Evolutionary conservation across 352 stramenopile genomes (phyloP).

Genomic region (Phytophthora foliorum): DNA sequence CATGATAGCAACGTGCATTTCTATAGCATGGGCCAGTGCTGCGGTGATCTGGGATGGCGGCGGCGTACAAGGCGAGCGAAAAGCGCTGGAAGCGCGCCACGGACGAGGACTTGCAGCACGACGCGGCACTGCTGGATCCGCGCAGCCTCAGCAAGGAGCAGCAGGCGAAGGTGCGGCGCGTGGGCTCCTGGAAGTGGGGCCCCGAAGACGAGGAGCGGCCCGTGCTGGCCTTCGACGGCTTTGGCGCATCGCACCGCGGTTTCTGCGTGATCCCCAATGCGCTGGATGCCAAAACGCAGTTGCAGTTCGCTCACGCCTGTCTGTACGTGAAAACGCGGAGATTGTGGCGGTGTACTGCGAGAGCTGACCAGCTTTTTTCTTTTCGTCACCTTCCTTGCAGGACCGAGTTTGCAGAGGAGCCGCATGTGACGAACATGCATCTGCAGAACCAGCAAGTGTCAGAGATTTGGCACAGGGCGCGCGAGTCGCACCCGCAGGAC

Average conservation of each 20-base stretch:
- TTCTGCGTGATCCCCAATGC: conserved; percentile 80
- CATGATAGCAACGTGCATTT: too few relatives aligned
- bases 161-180: conserved; percentile 34
- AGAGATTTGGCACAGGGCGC: conserved; percentile 64
- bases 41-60: conserved; percentile 12
- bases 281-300: conserved; percentile 55
- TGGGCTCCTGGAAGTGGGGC: conserved; percentile 53
- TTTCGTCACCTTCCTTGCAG: conserved; percentile 33
- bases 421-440: conserved; percentile 86
- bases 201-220: conserved; percentile 36
- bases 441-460: conserved; percentile 60
- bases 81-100: conserved; percentile 77
- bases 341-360: neutral
- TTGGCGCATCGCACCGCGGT: conserved; percentile 55
- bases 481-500: conserved; percentile 44
- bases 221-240: conserved; percentile 61
- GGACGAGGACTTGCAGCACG: conserved; percentile 30
- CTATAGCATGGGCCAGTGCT: neutral
- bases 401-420: conserved; percentile 73
- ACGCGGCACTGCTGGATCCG: conserved; percentile 58
- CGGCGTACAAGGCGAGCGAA: conserved; percentile 75
- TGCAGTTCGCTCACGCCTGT: conserved; percentile 62
- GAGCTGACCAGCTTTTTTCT: conserved; percentile 10
- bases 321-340: conserved; percentile 52
- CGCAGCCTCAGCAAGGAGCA: conserved; percentile 42